Conservation (phyloP, 2,329 filamentous ascomycete species). For the Pseudopyrenochaeta lycopersici region DNA sequence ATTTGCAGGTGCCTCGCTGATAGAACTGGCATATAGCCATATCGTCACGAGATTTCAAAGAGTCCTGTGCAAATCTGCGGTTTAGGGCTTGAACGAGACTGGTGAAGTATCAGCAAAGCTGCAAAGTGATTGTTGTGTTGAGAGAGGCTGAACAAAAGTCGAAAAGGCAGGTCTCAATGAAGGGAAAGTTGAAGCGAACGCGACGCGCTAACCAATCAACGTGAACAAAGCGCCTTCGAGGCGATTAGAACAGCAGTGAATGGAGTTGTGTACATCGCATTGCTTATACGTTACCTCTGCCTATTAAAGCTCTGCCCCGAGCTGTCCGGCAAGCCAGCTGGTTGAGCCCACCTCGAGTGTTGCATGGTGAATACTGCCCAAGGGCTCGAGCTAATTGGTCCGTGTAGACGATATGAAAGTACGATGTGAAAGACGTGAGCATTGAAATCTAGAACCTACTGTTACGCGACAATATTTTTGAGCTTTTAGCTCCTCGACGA, state of each 20-base stretch:
- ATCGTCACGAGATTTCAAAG: slow-evolving; percentile 2
- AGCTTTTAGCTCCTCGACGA: not conserved
- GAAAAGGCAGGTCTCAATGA: slow-evolving; percentile 13
- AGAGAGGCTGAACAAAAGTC: slow-evolving; percentile 9
- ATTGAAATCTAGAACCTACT: not conserved
- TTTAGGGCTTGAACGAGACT: slow-evolving; percentile 18
- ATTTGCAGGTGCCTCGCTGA: slow-evolving; percentile 70
- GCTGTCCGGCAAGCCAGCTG: not conserved
- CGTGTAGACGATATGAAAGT: slow-evolving; percentile 5
- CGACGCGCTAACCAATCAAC: slow-evolving; percentile 32
- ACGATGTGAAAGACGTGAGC: not conserved
- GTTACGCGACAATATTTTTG: not conserved
- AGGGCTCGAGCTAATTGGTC: slow-evolving; percentile 11
- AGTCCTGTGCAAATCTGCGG: not conserved
- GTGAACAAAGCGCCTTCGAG: slow-evolving; percentile 11
- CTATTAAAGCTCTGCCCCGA: slow-evolving; percentile 10
- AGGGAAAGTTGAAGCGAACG: slow-evolving; percentile 25
- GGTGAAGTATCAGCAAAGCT: slow-evolving; percentile 15
- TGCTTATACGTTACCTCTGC: slow-evolving; percentile 29
- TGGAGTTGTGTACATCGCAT: slow-evolving; percentile 11
- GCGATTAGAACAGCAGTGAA: slow-evolving; percentile 10
- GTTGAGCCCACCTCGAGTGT: slow-evolving; percentile 25
- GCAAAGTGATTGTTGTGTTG: slow-evolving; percentile 9
- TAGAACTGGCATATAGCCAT: slow-evolving; percentile 70
- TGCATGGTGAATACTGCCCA: slow-evolving; percentile 19